phyloP scores from a whole-genome alignment of 176 grass and related monocot species.

The Raddia guianensis region DNA sequence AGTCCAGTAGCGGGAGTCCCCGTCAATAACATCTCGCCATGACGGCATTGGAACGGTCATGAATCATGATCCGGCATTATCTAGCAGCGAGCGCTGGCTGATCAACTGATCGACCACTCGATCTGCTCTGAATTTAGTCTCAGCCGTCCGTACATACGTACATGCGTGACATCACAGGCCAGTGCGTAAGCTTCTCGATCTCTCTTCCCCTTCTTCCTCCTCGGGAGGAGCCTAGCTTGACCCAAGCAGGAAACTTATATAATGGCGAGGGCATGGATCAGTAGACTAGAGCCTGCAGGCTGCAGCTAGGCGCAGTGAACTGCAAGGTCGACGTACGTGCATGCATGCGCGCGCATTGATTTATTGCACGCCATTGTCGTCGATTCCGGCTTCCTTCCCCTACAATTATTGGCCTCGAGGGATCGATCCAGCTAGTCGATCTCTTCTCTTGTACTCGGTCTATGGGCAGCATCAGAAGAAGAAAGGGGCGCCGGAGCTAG shows the following conservation, averaged over 20 bases:
- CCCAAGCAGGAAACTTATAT: background rate
- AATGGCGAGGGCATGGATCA: background rate
- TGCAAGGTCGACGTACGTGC: background rate
- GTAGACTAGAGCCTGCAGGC: background rate
- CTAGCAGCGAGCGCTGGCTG: no score
- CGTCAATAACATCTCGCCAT: background rate
- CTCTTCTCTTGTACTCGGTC: no score
- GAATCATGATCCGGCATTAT: background rate
- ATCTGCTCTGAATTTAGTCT: no score
- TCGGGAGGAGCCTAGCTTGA: background rate
- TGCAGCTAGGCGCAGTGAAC: background rate
- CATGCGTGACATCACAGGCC: background rate
- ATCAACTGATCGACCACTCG: background rate
- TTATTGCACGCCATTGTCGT: background rate
- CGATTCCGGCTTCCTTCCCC: no score
- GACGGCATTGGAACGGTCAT: background rate
- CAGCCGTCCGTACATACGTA: no score
- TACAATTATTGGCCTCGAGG: no score
- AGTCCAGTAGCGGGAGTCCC: background rate
- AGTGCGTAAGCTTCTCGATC: slow-evolving; percentile 8
- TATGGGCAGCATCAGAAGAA: background rate
- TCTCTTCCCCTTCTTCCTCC: background rate
- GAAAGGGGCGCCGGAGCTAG: background rate
- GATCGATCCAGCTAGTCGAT: no score
- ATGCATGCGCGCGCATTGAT: background rate